Evolutionary conservation across 2,329 filamentous ascomycete species (phyloP), one percentile per base, ranked within the genome.

Genomic region (Alternaria ethzedia): DNA sequence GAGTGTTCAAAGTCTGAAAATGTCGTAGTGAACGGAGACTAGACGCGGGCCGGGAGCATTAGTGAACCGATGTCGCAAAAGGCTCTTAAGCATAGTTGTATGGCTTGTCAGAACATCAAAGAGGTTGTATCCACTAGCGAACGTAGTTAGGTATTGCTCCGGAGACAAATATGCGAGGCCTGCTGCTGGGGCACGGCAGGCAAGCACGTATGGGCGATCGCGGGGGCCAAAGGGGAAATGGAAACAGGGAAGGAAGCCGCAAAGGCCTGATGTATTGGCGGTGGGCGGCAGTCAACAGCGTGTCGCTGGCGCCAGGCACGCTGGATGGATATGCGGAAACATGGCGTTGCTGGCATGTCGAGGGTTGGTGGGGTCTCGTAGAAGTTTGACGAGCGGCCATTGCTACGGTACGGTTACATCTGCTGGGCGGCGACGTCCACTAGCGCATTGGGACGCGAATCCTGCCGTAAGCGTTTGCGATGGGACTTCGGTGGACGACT

Each of bases 121-220:
- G 77, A 71, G 75, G 79, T 80, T 78, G 73, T 79, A 80, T 80
- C 75, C 75, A 74, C 77, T 78, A 79, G 69, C 69, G 70, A 67
- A 70, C 62, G 74, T 68, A 68, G 72, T 60, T 68, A 70, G 72
- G 67, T 71, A 75, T 73, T 74, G 62, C 69, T 73, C 70, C 74
- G 73, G 70, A 61, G 65, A 65, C 61, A 71, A 66, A 69, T 68
- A 70, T 66, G 66, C 64, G 63, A 66, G 69, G 66, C 64, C 61
- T 59, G 61, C 65, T 58, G 66, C 61, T 69, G 70, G 72, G 73
- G 72, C 71, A 70, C 73, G 70, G 74, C 72, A 75, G 67, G 64
- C 68, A 55, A 63, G 64, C 70, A 74, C 60, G 73, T 68, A 75
- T 75, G 73, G 68, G 72, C 72, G 73, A 65, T 65, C 58, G 69